Conservation (phyloP, 257 asterid genomes). For the Plantago major region DNA sequence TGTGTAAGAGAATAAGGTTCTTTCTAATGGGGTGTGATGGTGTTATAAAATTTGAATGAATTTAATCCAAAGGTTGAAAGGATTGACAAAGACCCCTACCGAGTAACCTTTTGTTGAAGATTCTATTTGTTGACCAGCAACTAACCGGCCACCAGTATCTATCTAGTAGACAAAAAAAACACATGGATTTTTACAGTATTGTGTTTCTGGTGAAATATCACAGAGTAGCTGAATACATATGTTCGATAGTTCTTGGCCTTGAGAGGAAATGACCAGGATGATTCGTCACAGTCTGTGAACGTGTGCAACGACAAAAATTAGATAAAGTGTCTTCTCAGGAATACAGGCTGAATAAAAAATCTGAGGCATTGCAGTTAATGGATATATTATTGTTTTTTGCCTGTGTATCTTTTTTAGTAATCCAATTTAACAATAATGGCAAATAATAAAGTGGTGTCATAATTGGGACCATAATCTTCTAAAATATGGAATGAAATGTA, state of each 20-base stretch:
- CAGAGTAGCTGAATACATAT: background rate
- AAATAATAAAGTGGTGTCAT: too few relatives aligned
- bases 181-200: background rate
- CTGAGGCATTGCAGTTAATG: too few relatives aligned
- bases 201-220: background rate
- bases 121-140: constrained; percentile 29
- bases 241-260: background rate
- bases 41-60: constrained; percentile 5
- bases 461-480: too few relatives aligned
- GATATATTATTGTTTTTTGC: too few relatives aligned
- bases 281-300: too few relatives aligned
- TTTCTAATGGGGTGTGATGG: background rate
- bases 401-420: too few relatives aligned
- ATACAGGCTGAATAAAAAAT: too few relatives aligned
- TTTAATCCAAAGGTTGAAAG: constrained; percentile 23
- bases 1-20: background rate
- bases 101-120: constrained; percentile 29
- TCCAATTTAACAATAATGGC: too few relatives aligned
- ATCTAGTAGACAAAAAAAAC: background rate
- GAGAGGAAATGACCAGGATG: too few relatives aligned
- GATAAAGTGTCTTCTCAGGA: too few relatives aligned
- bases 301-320: too few relatives aligned
- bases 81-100: constrained; percentile 25
- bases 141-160: background rate
- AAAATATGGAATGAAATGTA: too few relatives aligned